Conservation (phyloP, 2,329 filamentous ascomycete genomes). For the Pyrenochaeta sp. region DNA sequence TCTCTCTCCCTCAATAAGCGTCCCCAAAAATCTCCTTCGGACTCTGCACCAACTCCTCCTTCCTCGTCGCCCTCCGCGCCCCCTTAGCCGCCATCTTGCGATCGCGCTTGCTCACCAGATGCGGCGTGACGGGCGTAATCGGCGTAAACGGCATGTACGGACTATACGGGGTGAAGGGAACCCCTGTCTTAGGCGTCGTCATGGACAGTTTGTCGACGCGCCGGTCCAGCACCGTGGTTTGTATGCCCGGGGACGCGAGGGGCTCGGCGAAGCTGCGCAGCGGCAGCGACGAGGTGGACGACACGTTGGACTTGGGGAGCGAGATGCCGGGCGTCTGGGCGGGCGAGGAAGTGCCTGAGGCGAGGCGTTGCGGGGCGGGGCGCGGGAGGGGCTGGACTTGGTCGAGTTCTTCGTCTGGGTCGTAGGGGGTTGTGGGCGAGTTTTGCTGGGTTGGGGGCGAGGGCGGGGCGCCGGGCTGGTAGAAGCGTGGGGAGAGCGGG, state of each 20-base stretch:
- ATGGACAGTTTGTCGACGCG: conserved; percentile 38
- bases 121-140: conserved; percentile 78
- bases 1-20: conserved; percentile 45
- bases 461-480: conserved; percentile 63
- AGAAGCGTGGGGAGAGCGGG: conserved; percentile 65
- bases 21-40: conserved; percentile 50
- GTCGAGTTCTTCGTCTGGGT: conserved; percentile 45
- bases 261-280: conserved; percentile 43
- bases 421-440: conserved; percentile 39
- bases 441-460: conserved; percentile 55
- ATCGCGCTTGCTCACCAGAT: conserved; percentile 73
- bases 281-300: conserved; percentile 36
- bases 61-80: conserved; percentile 64
- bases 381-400: conserved; percentile 46
- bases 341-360: conserved; percentile 11
- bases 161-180: conserved; percentile 75
- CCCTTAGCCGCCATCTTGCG: conserved; percentile 72
- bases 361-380: conserved; percentile 42
- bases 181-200: conserved; percentile 61
- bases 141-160: conserved; percentile 83
- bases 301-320: conserved; percentile 17
- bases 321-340: conserved; percentile 14
- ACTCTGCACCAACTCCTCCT: conserved; percentile 46
- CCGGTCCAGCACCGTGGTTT: conserved; percentile 55
- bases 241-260: conserved; percentile 42